Evolutionary conservation across 1,139 yeast species (phyloP).

Genomic region (Candida smagusa): DNA sequence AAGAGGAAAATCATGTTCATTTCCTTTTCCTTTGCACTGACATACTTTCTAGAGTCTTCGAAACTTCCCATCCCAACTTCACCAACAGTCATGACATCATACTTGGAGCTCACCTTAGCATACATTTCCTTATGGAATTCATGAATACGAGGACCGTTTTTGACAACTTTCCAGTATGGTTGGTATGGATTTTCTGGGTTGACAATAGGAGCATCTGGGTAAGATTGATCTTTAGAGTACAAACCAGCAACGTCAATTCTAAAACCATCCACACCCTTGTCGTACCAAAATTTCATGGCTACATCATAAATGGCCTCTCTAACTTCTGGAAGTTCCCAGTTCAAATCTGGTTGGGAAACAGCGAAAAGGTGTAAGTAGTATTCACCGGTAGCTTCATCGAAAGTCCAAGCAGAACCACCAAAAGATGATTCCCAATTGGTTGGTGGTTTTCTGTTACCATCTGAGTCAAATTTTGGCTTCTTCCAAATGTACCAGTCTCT

Average conservation of each 20-base stretch:
- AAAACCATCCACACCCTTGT: conserved; percentile 56
- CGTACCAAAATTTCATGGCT: conserved; percentile 54
- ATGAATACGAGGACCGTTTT: conserved; percentile 53
- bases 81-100: conserved; percentile 57
- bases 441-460: conserved; percentile 51
- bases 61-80: conserved; percentile 45
- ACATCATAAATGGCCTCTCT: conserved; percentile 50
- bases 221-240: conserved; percentile 47
- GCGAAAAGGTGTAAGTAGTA: conserved; percentile 55
- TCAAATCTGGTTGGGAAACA: conserved; percentile 52
- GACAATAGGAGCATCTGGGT: conserved; percentile 48
- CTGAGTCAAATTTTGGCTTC: conserved; percentile 40
- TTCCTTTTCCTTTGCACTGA: conserved; percentile 46
- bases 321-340: conserved; percentile 54
- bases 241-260: conserved; percentile 54
- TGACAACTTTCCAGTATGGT: conserved; percentile 27
- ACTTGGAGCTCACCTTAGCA: conserved; percentile 39
- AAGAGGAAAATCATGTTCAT: conserved; percentile 52
- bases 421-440: conserved; percentile 55
- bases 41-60: conserved; percentile 44
- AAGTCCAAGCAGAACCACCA: conserved; percentile 55
- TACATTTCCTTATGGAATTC: conserved; percentile 56
- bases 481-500: conserved; percentile 64
- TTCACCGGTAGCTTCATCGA: conserved; percentile 49
- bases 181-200: conserved; percentile 41